These are phyloP conservation scores for Zasmidium angulare DNA, from an alignment of 2,329 filamentous ascomycete genomes.

Conservation along the genomic window DNA sequence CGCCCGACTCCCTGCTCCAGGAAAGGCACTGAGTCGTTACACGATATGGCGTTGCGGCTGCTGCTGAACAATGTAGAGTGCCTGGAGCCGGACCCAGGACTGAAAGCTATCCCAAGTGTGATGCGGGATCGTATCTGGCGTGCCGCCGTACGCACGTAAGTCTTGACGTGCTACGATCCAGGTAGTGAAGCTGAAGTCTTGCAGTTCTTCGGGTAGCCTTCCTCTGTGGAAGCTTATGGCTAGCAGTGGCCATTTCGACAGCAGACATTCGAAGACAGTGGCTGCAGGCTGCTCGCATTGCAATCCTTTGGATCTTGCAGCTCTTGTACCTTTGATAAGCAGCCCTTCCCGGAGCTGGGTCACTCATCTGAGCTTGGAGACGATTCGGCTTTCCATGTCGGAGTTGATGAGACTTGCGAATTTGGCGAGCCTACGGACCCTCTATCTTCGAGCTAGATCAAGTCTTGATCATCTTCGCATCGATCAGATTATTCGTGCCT, in stretches of 20 bases:
- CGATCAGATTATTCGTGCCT: constrained; percentile 22
- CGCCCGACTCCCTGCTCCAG: neutral
- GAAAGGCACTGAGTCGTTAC: constrained; percentile 6
- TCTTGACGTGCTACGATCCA: neutral
- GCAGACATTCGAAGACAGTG: neutral
- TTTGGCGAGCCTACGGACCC: constrained; percentile 16
- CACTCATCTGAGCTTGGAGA: constrained; percentile 18
- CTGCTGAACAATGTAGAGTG: constrained; percentile 15
- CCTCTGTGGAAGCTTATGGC: neutral
- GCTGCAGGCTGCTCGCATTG: neutral
- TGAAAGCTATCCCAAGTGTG: constrained; percentile 6
- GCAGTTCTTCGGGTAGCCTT: neutral
- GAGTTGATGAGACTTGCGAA: constrained; percentile 15
- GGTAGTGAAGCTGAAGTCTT: neutral
- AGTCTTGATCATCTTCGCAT: constrained; percentile 3
- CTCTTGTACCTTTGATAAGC: neutral
- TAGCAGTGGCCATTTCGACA: neutral
- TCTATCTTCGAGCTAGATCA: constrained; percentile 11
- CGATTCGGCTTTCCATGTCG: neutral
- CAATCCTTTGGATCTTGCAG: neutral
- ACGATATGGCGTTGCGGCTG: constrained; percentile 11
- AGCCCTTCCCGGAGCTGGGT: constrained; percentile 18
- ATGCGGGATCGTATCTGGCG: constrained; percentile 14
- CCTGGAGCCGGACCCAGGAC: constrained; percentile 9
- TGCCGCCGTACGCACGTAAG: constrained; percentile 1